Evolutionary conservation across 306 rosid species (phyloP), one percentile per base, ranked within the genome.

Genomic region (Quercus rubra): DNA sequence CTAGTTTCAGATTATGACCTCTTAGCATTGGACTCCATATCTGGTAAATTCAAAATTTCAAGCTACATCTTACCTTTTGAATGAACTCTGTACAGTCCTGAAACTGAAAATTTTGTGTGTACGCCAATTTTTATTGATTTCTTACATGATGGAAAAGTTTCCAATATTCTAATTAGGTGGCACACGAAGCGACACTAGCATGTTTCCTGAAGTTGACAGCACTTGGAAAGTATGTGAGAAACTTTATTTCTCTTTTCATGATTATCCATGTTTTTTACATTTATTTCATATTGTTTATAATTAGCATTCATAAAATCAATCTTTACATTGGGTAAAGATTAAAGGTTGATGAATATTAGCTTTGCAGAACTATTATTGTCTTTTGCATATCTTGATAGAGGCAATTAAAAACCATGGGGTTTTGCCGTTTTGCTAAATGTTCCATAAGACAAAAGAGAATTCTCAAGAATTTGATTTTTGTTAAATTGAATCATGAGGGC

Each of bases 131-230:
- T 30, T 58, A 28, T 51, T 73, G 59, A 58, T 56, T 30, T 70
- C 67, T 71, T 79, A 57, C 69, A 52, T 25, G 59, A 28, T 38
- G 68, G 43, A 52, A 31, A 49, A 2, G 54, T 49, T 49, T 20
- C 82, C 69, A 77, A 74, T 68, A 77, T 31, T 68, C 84, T 21
- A 10, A 80, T 79, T 89, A 96, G 99, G 98, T 77, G 78, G 82
- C 57, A 92, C 90, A 77, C 81, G 21, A 70, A 80, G 68, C 17
- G 97, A 91, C 67, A 84, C 80, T 78, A 83, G 83, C 89, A 80
- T 96, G 96, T 96, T 96, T 83, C 98, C 98, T 6, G 96, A 91
- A 82, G 97, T 90, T 71, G 96, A 96, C 86, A 90, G 93, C 80
- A 73, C 89, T 57, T 93, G 99, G 99, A 96, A 91, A 82, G 98